Evolutionary conservation across 2,329 filamentous ascomycete genomes (phyloP), one percentile per base, ranked within the genome.

Genomic region (Aureobasidium namibiae): DNA sequence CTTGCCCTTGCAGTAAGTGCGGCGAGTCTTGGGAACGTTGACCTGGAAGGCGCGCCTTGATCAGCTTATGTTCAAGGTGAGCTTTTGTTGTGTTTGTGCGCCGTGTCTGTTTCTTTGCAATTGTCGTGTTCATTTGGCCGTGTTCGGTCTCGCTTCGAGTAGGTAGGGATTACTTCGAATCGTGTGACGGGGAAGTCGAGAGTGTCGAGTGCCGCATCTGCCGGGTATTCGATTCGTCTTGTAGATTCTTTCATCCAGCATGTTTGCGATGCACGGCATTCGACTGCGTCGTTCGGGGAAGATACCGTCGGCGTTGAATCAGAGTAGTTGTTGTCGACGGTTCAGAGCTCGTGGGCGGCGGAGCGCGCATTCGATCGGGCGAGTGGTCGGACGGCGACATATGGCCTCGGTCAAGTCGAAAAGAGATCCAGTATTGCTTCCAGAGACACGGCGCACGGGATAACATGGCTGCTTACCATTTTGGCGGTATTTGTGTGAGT

Each of bases 1-100:
- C 84, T 88, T 92, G 83, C 89, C 89, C 85, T 95, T 95, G 90
- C 90, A 95, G 83, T 91, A 96, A 79, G 92, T 96, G 82, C 90
- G 89, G 77, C 91, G 87, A 78, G 91, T 96, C 85, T 96, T 96
- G 75, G 92, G 91, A 82, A 96, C 89, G 89, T 96, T 96, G 84
- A 96, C 91, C 92, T 92, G 65, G 57, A 60, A 18, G 44, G 38
- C 57, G 39, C 41, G 33, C 54, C 54, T 46, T 31, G 54, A 57
- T 57, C 54, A 57, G 54, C 34, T 38, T 21, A 24, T 48, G 31
- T 57, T 39, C 54, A 48, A 48, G 54, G 50, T 31, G 13, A 14
- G 7, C 23, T 29, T 21, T 13, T 54, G n/a, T n/a, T n/a, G n/a
- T n/a, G 16, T 6, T 38, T 39, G 41, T 46, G 41, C 54, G 54